Conservation (phyloP, 2,329 filamentous ascomycete genomes). For the Trichocomaceae sp. region DNA sequence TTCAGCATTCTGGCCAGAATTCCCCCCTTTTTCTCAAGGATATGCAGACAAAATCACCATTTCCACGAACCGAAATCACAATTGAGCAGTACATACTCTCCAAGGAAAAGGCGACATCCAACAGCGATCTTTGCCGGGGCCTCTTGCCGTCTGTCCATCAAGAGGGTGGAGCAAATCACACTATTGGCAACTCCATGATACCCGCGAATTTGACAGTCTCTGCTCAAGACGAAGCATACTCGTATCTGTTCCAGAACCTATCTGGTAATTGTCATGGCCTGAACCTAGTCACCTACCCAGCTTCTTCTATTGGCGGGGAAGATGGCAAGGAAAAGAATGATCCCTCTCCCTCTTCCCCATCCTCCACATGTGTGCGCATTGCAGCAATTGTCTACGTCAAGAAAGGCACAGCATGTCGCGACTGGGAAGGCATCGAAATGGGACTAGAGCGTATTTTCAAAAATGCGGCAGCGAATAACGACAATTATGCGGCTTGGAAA, state of each 20-base stretch:
- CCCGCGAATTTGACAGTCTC: neutral
- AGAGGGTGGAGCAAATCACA: neutral
- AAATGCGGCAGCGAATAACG: neutral
- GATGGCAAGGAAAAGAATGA: neutral
- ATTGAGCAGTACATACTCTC: neutral
- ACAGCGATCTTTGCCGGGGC: neutral
- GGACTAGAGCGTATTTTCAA: conserved; percentile 3
- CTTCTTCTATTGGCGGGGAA: neutral
- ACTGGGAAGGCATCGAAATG: neutral
- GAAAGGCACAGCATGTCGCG: neutral
- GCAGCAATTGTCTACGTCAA: conserved; percentile 1
- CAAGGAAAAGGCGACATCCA: neutral
- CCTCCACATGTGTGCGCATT: neutral
- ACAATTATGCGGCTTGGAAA: neutral
- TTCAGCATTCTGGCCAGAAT: neutral
- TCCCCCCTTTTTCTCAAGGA: neutral
- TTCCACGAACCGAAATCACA: neutral
- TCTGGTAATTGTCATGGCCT: neutral
- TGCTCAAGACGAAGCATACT: neutral
- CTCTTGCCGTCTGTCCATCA: neutral
- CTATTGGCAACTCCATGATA: neutral
- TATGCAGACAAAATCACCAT: neutral
- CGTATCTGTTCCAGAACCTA: neutral
- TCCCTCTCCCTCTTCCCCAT: neutral
- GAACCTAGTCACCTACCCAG: neutral